Percentiles rank a stretch among this genome's conserved stretches.
These are phyloP conservation scores for California macrophylla DNA, from an alignment of 441 rosid species.

Conservation along the genomic window DNA sequence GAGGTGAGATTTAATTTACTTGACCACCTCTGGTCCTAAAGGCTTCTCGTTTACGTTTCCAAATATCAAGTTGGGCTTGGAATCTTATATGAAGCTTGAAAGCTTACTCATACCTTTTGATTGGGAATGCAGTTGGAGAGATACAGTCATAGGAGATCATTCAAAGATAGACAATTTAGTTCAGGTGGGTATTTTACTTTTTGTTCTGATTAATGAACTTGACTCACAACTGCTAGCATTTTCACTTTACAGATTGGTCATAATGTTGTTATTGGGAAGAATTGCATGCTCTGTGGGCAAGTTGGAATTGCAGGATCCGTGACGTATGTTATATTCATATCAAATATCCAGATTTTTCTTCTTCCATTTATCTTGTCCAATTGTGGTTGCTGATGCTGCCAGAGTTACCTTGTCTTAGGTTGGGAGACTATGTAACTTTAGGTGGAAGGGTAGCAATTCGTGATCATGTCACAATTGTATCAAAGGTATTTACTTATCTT, in stretches of 20 bases:
- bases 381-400: background rate
- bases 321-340: constrained; percentile 33
- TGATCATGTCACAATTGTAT: constrained; percentile 53
- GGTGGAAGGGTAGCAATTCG: constrained; percentile 66
- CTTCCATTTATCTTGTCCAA: background rate
- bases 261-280: constrained; percentile 54
- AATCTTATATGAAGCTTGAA: constrained; percentile 5
- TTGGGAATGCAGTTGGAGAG: constrained; percentile 63
- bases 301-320: constrained; percentile 74
- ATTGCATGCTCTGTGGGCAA: constrained; percentile 77
- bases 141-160: constrained; percentile 52
- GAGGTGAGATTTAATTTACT: constrained; percentile 29
- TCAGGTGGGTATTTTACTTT: constrained; percentile 34
- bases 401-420: constrained; percentile 24
- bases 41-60: background rate
- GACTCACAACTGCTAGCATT: constrained; percentile 9
- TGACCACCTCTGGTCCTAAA: too few relatives aligned
- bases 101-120: constrained; percentile 10
- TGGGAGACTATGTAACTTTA: constrained; percentile 53
- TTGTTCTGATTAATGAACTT: background rate
- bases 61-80: constrained; percentile 2
- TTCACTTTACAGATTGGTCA: constrained; percentile 51
- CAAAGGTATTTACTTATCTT: constrained; percentile 36
- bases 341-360: background rate
- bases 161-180: constrained; percentile 73